These are phyloP conservation scores for Fusarium nisikadoi DNA, from an alignment of 2,329 filamentous ascomycete genomes.

Conservation along the genomic window DNA sequence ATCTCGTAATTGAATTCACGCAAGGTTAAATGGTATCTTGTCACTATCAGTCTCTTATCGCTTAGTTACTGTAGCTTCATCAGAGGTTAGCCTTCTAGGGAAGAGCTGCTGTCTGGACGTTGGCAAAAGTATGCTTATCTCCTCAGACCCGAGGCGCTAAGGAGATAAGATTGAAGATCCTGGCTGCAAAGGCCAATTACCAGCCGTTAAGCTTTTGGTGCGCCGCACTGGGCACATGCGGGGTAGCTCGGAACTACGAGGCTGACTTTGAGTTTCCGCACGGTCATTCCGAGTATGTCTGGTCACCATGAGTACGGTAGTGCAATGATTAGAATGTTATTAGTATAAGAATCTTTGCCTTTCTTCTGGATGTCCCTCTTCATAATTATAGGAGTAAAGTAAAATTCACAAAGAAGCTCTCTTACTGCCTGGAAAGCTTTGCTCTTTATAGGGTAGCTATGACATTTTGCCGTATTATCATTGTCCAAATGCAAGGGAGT, in stretches of 20 bases:
- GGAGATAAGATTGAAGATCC: background rate
- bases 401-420: fast-evolving
- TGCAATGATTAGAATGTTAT: fast-evolving
- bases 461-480: fast-evolving
- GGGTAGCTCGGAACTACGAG: background rate
- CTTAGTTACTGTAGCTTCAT: fast-evolving
- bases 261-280: background rate
- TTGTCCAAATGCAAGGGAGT: too few relatives aligned
- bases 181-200: background rate
- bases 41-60: background rate
- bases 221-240: background rate
- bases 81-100: background rate
- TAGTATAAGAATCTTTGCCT: fast-evolving
- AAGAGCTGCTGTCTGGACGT: fast-evolving
- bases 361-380: fast-evolving
- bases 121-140: background rate
- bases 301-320: background rate
- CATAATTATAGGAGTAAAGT: fast-evolving
- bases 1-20: background rate
- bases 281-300: background rate
- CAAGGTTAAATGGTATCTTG: background rate
- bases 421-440: fast-evolving
- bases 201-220: background rate
- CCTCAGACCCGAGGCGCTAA: background rate
- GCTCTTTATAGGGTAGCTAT: background rate